Evolutionary conservation across 2,329 filamentous ascomycete species (phyloP).

Genomic region (Triangularia verruculosa): DNA sequence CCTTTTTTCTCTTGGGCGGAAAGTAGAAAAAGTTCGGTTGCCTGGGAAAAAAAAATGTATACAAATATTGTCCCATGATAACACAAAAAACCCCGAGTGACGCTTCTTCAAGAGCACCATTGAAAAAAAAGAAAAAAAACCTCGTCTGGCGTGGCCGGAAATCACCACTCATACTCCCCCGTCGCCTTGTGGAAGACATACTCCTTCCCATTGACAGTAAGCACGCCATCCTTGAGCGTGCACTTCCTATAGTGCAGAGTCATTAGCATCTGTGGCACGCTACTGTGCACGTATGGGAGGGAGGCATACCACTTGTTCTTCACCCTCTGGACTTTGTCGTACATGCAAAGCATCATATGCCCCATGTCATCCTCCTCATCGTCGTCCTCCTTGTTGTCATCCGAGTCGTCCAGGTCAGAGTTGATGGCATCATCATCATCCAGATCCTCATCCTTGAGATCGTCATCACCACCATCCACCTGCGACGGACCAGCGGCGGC

Average conservation of each 20-base stretch:
- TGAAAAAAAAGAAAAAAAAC: background rate
- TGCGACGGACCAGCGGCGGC: slow-evolving; percentile 41
- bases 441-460: slow-evolving; percentile 58
- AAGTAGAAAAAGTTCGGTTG: too few relatives aligned
- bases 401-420: slow-evolving; percentile 92
- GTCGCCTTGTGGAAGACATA: slow-evolving; percentile 98
- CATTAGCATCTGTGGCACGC: slow-evolving; percentile 21
- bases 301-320: slow-evolving; percentile 86
- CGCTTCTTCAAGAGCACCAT: too few relatives aligned
- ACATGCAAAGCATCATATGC: slow-evolving; percentile 97
- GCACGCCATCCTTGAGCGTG: slow-evolving; percentile 91
- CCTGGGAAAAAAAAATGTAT: background rate
- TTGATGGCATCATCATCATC: slow-evolving; percentile 98
- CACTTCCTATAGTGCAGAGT: slow-evolving; percentile 69
- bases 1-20: background rate
- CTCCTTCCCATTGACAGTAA: slow-evolving; percentile 91
- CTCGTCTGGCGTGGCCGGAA: background rate
- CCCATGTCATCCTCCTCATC: slow-evolving; percentile 83
- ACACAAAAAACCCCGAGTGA: background rate
- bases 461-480: slow-evolving; percentile 61
- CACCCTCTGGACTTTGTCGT: slow-evolving; percentile 97
- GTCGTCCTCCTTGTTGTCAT: slow-evolving; percentile 79
- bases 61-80: slow-evolving; percentile 2
- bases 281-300: background rate
- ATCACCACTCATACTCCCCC: slow-evolving; percentile 95